phyloP scores from a whole-genome alignment of 805 yeast species.

The Candida berthetii region DNA sequence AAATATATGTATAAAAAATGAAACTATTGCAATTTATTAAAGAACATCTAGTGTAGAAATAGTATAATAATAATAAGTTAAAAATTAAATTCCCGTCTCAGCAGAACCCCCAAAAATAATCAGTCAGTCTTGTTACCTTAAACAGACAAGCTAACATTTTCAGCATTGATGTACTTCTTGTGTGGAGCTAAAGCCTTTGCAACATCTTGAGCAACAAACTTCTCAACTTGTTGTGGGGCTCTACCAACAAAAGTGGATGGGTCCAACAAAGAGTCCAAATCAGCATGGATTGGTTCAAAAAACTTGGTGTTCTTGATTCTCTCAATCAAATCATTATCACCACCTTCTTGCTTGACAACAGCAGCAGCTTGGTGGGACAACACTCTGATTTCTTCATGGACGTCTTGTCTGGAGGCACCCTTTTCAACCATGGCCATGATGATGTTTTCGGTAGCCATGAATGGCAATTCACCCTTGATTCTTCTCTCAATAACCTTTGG shows the following conservation, averaged over 20 bases:
- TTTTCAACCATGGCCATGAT: conserved; percentile 99
- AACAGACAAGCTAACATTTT: conserved; percentile 75
- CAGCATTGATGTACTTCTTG: conserved; percentile 50
- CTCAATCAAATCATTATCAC: conserved; percentile 94
- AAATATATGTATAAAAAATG: background rate
- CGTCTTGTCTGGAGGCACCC: conserved; percentile 97
- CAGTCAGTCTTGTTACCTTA: conserved; percentile 23
- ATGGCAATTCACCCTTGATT: conserved; percentile 90
- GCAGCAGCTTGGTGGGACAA: conserved; percentile 96
- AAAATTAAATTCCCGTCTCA: background rate
- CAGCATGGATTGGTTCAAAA: conserved; percentile 84
- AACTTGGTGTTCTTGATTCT: conserved; percentile 72
- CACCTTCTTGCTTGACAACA: conserved; percentile 97
- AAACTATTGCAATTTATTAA: background rate
- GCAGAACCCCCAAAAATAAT: background rate
- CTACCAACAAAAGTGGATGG: conserved; percentile 96
- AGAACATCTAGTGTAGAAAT: no score
- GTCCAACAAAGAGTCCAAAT: conserved; percentile 75
- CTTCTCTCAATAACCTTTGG: conserved; percentile 98
- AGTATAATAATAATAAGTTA: background rate
- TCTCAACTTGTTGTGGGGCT: conserved; percentile 97
- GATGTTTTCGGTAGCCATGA: conserved; percentile 99
- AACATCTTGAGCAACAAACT: conserved; percentile 82
- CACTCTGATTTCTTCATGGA: conserved; percentile 96
- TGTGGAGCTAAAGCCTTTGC: conserved; percentile 73